Evolutionary conservation across 1,284 basidiomycete species (phyloP).

Genomic region (Cryptococcus amylolentus): DNA sequence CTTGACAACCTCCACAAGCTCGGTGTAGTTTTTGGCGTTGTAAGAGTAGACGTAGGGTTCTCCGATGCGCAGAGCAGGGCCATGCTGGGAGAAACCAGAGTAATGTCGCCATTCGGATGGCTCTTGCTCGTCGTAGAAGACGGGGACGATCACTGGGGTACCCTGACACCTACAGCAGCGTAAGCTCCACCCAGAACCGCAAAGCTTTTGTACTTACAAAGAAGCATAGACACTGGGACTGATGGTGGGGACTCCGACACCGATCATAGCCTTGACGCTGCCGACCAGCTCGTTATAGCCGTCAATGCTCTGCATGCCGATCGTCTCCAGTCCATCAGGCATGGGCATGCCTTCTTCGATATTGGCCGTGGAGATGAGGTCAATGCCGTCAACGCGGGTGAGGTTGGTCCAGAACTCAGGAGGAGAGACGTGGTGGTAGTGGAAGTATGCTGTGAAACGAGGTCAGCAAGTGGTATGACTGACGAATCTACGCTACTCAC

Average conservation of each 20-base stretch:
- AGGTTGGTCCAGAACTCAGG: constrained; percentile 19
- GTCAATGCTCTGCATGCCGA: constrained; percentile 21
- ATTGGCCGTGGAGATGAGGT: constrained; percentile 26
- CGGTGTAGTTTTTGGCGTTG: constrained; percentile 18
- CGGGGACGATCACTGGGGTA: constrained; percentile 42
- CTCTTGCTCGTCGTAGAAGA: constrained; percentile 16
- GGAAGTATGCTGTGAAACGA: constrained; percentile 19
- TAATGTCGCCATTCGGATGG: constrained; percentile 31
- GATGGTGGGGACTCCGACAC: constrained; percentile 36
- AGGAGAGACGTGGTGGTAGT: constrained; percentile 15
- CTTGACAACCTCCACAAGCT: constrained; percentile 17
- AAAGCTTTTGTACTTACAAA: constrained; percentile 19
- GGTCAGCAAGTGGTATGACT: background rate
- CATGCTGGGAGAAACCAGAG: constrained; percentile 32
- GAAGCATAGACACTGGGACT: constrained; percentile 39
- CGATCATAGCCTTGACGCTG: constrained; percentile 32
- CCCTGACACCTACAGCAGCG: constrained; percentile 30
- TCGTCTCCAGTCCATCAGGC: constrained; percentile 28
- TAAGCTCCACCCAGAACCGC: background rate
- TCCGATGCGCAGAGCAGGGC: constrained; percentile 33
- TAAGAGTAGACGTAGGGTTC: constrained; percentile 43
- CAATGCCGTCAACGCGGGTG: constrained; percentile 13
- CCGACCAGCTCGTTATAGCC: constrained; percentile 33
- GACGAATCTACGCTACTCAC: constrained; percentile 11
- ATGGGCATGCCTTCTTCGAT: constrained; percentile 24